Percentiles rank a stretch among this genome's conserved stretches.
Evolutionary conservation across 2,329 filamentous ascomycete species (phyloP).

Genomic region (Exophiala sp.): DNA sequence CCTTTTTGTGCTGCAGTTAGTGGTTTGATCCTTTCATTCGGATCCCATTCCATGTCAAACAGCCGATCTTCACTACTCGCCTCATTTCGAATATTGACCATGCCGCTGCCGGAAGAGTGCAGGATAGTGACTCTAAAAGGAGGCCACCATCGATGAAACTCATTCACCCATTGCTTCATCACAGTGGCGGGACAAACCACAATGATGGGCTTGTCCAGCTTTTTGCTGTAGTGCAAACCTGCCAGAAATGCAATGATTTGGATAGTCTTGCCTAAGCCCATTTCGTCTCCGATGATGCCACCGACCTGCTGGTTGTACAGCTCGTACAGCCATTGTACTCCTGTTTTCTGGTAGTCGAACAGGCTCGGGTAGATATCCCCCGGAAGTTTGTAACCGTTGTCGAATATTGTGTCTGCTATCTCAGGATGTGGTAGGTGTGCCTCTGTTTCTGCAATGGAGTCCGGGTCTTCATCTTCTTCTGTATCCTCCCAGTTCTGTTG

Average conservation of each 20-base stretch:
- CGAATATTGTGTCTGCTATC: constrained; percentile 69
- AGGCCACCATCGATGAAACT: constrained; percentile 99
- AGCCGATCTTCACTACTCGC: constrained; percentile 60
- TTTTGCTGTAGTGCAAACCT: constrained; percentile 85
- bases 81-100: constrained; percentile 72
- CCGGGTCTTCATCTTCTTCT: constrained; percentile 33
- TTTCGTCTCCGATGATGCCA: constrained; percentile 94
- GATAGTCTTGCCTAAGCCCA: constrained; percentile 96
- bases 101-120: constrained; percentile 92
- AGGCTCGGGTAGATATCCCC: constrained; percentile 90
- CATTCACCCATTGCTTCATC: constrained; percentile 95
- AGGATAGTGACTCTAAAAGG: constrained; percentile 92
- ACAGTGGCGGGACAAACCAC: constrained; percentile 92
- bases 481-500: constrained; percentile 38
- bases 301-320: constrained; percentile 85
- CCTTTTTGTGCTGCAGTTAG: constrained; percentile 60
- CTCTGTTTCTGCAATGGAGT: constrained; percentile 48
- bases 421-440: constrained; percentile 87
- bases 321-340: constrained; percentile 94
- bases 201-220: constrained; percentile 78
- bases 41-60: constrained; percentile 56
- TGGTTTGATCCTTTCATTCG: constrained; percentile 35
- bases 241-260: constrained; percentile 80
- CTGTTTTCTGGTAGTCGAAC: constrained; percentile 96
- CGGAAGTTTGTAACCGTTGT: constrained; percentile 74